A percentile compares a stretch with the other conserved stretches of the same genome.
These are phyloP conservation scores for Physocladia obscura DNA, from an alignment of 192 early-diverging fungal genomes.

Conservation along the genomic window DNA sequence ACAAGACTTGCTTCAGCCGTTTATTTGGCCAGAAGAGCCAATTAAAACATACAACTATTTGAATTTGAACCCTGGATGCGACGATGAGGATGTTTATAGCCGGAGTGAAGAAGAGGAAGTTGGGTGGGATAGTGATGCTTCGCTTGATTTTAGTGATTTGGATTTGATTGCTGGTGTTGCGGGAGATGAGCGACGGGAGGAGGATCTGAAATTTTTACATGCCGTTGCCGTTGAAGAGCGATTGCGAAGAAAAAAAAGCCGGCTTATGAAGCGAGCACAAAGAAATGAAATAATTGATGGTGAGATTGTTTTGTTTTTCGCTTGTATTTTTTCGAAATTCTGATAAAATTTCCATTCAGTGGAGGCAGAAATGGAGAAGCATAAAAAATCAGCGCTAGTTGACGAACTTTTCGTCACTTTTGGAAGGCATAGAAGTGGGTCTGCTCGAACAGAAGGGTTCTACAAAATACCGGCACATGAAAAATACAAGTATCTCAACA, in stretches of 20 bases:
- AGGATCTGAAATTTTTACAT: conserved; percentile 28
- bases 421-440: conserved; percentile 61
- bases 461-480: conserved; percentile 63
- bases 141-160: conserved; percentile 19
- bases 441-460: conserved; percentile 82
- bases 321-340: not conserved
- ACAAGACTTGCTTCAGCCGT: conserved; percentile 15
- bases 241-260: conserved; percentile 10
- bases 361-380: conserved; percentile 12
- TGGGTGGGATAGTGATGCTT: conserved; percentile 24
- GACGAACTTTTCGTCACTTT: conserved; percentile 25
- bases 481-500: conserved; percentile 51
- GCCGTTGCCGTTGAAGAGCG: conserved; percentile 25
- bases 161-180: conserved; percentile 17
- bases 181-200: conserved; percentile 14
- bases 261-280: conserved; percentile 16
- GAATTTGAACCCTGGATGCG: conserved; percentile 14
- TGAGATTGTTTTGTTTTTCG: conserved; percentile 1
- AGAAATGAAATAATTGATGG: conserved; percentile 6
- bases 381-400: not conserved
- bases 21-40: conserved; percentile 25
- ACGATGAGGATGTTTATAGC: not conserved
- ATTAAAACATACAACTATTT: not conserved
- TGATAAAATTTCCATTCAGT: conserved; percentile 1
- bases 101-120: not conserved